Evolutionary conservation across 768 basidiomycete genomes (phyloP), one percentile per base, ranked within the genome.

Genomic region (Boletus edulis): DNA sequence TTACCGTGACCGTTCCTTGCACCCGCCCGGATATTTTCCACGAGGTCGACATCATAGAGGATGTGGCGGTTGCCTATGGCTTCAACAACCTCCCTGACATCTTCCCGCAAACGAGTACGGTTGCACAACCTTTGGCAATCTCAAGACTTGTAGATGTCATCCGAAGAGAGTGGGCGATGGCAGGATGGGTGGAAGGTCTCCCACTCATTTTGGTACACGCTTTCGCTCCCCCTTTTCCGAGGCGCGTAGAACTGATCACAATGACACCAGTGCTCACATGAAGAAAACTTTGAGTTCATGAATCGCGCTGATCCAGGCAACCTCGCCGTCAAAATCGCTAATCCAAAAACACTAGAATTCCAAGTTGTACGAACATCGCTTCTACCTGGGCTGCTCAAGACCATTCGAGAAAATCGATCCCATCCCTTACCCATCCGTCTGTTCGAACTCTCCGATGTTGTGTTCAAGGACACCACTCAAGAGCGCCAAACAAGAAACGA

Each of bases 11-110:
- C 34, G 80, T 99, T 45, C 96, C 97, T 5, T 79, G 90, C n/a
- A 98, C 94, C n/a, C 84, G 97, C 37, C 94, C 97, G 2, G 97
- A 99, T 67, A 98, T 99, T 61, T 76, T 99, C 51, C 97, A 99
- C 68, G 94, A 98, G 70, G 97, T 95, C 66, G 97, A 99, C 68
- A 82, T 98, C 68, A 90, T 99, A 87, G 97, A 99, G 69, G 97
- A 99, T 60, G 93, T 89, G 3, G 97, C 97, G 11, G 91, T 99
- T 60, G 97, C 94, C 1, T 97, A 95, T 67, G 97, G 97, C 2
- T 98, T 94, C 79, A 98, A 99, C 76, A 97, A 96, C 64, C 80
- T 99, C 27, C 91, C 93, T 2, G 82, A 91, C 63, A 86, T 84
- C 14, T 94, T 99, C 83, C 97, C 97, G 2, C 75, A 84, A 8